Conservation (phyloP, 1,284 basidiomycete genomes). For the Ceratobasidium sp. region DNA sequence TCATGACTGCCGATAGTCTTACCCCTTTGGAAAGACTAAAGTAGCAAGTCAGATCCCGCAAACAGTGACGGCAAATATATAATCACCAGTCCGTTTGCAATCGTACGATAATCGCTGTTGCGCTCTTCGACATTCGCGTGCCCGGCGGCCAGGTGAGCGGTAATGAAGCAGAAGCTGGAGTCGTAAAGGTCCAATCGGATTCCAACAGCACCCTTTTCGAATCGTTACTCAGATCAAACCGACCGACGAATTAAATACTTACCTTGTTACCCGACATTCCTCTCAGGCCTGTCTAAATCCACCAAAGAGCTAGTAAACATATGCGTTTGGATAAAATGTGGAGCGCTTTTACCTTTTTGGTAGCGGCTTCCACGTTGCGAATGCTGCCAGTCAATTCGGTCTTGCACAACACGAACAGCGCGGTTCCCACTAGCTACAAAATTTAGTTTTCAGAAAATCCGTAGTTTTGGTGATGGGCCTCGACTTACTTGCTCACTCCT, state of each 20-base stretch:
- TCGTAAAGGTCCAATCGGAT: constrained; percentile 92
- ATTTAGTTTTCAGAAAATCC: constrained; percentile 13
- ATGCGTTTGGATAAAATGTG: too few relatives aligned
- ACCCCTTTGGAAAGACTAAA: constrained; percentile 54
- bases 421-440: constrained; percentile 88
- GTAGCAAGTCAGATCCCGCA: not conserved
- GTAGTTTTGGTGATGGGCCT: constrained; percentile 13
- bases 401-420: constrained; percentile 86
- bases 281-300: constrained; percentile 83
- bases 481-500: constrained; percentile 84
- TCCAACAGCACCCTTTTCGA: constrained; percentile 67
- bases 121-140: constrained; percentile 89
- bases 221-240: constrained; percentile 52
- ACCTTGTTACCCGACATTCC: constrained; percentile 97
- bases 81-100: constrained; percentile 70
- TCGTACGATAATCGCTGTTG: constrained; percentile 92
- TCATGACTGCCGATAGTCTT: constrained; percentile 90
- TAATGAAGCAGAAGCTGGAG: constrained; percentile 93
- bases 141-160: constrained; percentile 94
- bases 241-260: not conserved
- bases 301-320: constrained; percentile 25
- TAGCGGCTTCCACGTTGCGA: constrained; percentile 89
- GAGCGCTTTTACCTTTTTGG: constrained; percentile 73
- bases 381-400: constrained; percentile 77
- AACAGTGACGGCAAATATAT: constrained; percentile 63